These are phyloP conservation scores for Cyathus striatus DNA, from an alignment of 768 basidiomycete genomes.

Conservation along the genomic window DNA sequence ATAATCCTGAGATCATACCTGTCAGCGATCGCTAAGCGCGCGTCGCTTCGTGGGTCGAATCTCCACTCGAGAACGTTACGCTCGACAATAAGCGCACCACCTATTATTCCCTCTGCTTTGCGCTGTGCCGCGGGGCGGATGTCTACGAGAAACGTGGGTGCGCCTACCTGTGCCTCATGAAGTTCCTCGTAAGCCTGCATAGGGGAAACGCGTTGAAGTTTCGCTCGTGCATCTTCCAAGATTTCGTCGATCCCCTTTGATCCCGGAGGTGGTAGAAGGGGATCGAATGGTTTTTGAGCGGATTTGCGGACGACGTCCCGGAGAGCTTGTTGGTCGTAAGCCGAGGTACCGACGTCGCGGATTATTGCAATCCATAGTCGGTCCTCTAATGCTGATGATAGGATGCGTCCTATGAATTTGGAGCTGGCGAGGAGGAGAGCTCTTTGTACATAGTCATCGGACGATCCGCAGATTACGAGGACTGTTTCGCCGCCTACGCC, in stretches of 20 bases:
- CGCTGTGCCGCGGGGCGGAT: constrained; percentile 67
- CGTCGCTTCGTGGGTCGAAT: constrained; percentile 64
- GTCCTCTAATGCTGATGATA: constrained; percentile 23
- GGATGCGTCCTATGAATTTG: constrained; percentile 66
- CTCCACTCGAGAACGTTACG: constrained; percentile 78
- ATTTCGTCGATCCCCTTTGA: constrained; percentile 56
- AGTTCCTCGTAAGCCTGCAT: constrained; percentile 58
- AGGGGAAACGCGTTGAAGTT: constrained; percentile 60
- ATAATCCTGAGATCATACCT: constrained; percentile 73
- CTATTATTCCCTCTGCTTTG: constrained; percentile 50
- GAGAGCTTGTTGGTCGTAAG: constrained; percentile 62
- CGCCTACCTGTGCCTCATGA: constrained; percentile 41
- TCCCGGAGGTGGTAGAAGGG: constrained; percentile 57
- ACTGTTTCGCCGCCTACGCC: constrained; percentile 27
- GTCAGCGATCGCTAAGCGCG: constrained; percentile 61
- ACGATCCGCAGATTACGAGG: constrained; percentile 56
- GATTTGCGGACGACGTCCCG: constrained; percentile 70
- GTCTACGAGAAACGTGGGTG: constrained; percentile 73
- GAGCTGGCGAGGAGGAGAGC: constrained; percentile 59
- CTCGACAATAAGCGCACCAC: constrained; percentile 69
- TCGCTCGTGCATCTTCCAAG: constrained; percentile 52
- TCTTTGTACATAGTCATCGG: constrained; percentile 53
- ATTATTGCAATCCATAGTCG: constrained; percentile 40
- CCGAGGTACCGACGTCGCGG: constrained; percentile 45
- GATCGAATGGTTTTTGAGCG: constrained; percentile 53